These are phyloP conservation scores for Populus trichocarpa DNA, from an alignment of 441 rosid genomes.

Conservation along the genomic window DNA sequence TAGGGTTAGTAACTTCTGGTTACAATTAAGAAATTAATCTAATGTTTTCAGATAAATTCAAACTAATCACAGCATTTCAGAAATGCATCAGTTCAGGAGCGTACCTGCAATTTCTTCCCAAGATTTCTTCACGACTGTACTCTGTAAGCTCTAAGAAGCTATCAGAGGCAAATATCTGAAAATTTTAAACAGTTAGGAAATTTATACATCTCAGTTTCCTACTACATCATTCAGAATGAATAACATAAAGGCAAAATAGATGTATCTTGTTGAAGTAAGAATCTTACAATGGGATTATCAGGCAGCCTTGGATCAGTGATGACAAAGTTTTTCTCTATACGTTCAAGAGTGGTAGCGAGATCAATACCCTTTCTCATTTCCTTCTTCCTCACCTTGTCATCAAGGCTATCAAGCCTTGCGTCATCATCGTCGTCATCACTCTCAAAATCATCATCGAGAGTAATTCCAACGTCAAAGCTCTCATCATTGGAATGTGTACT, in stretches of 20 bases:
- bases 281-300: slow-evolving; percentile 95
- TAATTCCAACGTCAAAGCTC: slow-evolving; percentile 36
- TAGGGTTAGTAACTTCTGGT: not conserved
- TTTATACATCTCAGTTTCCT: not conserved
- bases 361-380: slow-evolving; percentile 99
- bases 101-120: slow-evolving; percentile 97
- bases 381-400: slow-evolving; percentile 78
- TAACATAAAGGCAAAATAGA: not conserved
- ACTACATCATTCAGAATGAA: not conserved
- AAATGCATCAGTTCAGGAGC: not conserved
- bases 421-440: slow-evolving; percentile 37
- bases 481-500: slow-evolving; percentile 36
- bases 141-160: slow-evolving; percentile 98
- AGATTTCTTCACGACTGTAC: slow-evolving; percentile 95
- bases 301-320: slow-evolving; percentile 98
- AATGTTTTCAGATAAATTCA: not conserved
- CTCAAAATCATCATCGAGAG: slow-evolving; percentile 32
- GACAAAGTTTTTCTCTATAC: slow-evolving; percentile 98
- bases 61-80: not conserved
- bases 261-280: not conserved
- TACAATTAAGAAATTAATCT: not conserved
- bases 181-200: slow-evolving; percentile 11
- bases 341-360: slow-evolving; percentile 97
- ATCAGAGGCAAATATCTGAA: slow-evolving; percentile 97
- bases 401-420: slow-evolving; percentile 64